phyloP scores from a whole-genome alignment of 768 basidiomycete genomes.

The Tricholoma saponaceum region DNA sequence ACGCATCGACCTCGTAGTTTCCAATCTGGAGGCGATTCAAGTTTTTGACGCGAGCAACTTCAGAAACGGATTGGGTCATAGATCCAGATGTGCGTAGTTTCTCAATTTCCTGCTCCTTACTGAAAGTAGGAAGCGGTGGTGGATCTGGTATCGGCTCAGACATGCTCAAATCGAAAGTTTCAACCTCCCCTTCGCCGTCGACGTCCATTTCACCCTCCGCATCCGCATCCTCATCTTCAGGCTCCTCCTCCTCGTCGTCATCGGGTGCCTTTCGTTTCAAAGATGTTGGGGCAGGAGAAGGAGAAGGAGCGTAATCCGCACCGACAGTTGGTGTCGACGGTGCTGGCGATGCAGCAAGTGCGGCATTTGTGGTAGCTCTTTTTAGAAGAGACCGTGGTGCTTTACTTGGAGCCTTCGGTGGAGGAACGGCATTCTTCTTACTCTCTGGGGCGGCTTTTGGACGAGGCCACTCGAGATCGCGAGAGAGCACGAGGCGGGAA shows the following conservation, averaged over 20 bases:
- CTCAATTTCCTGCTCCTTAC: conserved; percentile 98
- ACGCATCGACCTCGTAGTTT: conserved; percentile 95
- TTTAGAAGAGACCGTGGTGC: conserved; percentile 61
- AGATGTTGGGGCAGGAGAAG: conserved; percentile 49
- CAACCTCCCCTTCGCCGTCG: conserved; percentile 70
- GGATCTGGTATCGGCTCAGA: conserved; percentile 48
- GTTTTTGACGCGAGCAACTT: conserved; percentile 98
- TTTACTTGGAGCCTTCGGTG: conserved; percentile 59
- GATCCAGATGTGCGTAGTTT: conserved; percentile 96
- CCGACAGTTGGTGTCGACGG: conserved; percentile 19
- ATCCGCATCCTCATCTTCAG: conserved; percentile 49
- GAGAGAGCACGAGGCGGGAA: conserved; percentile 74
- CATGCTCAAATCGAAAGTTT: conserved; percentile 62
- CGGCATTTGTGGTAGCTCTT: conserved; percentile 68
- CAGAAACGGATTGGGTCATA: conserved; percentile 98
- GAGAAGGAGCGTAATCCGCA: conserved; percentile 40
- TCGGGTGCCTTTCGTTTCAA: conserved; percentile 67
- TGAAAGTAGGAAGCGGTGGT: conserved; percentile 62
- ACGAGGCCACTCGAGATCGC: conserved; percentile 95
- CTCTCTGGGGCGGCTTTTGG: conserved; percentile 66
- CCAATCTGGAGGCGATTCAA: conserved; percentile 96
- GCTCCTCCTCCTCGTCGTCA: conserved; percentile 66
- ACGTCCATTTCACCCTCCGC: conserved; percentile 73
- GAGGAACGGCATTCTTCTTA: conserved; percentile 39
- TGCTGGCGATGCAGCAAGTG: conserved; percentile 50